A percentile compares a stretch with the other conserved stretches of the same genome.
phyloP scores from a whole-genome alignment of 2,329 filamentous ascomycete species.

The Talaromyces marneffei region DNA sequence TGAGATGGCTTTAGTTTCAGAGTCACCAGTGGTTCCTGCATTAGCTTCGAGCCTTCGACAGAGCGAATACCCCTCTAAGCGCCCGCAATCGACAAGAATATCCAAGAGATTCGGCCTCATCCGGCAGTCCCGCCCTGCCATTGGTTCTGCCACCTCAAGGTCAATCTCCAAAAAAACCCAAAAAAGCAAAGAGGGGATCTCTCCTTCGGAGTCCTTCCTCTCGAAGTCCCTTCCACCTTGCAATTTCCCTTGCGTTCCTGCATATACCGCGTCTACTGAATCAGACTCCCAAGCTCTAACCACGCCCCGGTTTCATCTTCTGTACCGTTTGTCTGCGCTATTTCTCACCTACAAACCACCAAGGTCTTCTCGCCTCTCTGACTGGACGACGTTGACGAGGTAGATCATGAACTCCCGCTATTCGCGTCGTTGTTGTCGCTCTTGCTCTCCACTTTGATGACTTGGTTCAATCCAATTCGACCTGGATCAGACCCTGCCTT shows the following conservation, averaged over 20 bases:
- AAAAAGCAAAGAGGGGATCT: neutral
- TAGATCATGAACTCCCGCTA: neutral
- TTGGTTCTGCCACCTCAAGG: neutral
- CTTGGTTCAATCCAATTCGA: constrained; percentile 5
- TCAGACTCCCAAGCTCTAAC: neutral
- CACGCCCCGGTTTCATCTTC: constrained; percentile 7
- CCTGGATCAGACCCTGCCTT: neutral
- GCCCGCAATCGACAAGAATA: constrained; percentile 8
- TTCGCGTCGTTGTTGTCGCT: neutral
- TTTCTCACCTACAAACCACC: neutral
- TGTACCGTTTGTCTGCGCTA: neutral
- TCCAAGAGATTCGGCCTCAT: constrained; percentile 3
- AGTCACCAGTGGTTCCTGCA: constrained; percentile 6
- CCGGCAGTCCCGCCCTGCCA: neutral
- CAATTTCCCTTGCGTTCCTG: neutral
- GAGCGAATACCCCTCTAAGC: constrained; percentile 7
- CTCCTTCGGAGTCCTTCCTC: too few relatives aligned
- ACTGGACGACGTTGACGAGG: neutral
- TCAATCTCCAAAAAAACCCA: neutral
- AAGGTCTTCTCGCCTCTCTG: neutral
- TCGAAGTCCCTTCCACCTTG: neutral
- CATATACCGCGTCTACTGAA: constrained; percentile 6
- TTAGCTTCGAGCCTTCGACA: neutral
- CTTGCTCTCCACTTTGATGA: neutral
- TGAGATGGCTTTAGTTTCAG: neutral